phyloP scores from a whole-genome alignment of 2,329 filamentous ascomycete genomes.

The Fusarium miscanthi region DNA sequence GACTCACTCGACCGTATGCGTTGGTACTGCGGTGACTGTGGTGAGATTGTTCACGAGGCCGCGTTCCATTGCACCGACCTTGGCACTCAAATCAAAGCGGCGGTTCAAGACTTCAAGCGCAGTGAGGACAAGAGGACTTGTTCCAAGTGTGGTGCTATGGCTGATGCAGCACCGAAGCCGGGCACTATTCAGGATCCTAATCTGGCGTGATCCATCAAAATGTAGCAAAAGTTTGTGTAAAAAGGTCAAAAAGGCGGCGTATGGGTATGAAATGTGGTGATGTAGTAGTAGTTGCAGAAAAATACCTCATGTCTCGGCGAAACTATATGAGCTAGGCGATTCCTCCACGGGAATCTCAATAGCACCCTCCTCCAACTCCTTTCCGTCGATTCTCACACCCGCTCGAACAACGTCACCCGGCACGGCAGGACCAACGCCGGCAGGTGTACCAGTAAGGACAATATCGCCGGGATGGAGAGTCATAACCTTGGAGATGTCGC shows the following conservation, averaged over 20 bases:
- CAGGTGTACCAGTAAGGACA: conserved; percentile 95
- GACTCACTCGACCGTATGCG: conserved; percentile 80
- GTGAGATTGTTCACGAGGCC: conserved; percentile 82
- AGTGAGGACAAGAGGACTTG: conserved; percentile 78
- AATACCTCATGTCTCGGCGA: conserved; percentile 70
- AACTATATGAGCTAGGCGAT: conserved; percentile 80
- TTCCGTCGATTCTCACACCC: conserved; percentile 81
- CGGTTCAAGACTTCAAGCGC: conserved; percentile 82
- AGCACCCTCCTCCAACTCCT: conserved; percentile 84
- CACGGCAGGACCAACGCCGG: conserved; percentile 88
- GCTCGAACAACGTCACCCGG: conserved; percentile 89
- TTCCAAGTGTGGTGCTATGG: conserved; percentile 78
- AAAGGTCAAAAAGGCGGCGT: conserved; percentile 1
- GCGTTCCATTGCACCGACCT: conserved; percentile 89
- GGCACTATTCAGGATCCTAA: conserved; percentile 72
- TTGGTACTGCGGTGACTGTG: conserved; percentile 87
- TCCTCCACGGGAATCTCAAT: conserved; percentile 88
- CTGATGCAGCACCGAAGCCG: conserved; percentile 73
- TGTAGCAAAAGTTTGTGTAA: background rate
- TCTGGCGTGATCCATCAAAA: conserved; percentile 46
- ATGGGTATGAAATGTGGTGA: background rate
- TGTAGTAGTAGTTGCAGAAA: conserved; percentile 3
- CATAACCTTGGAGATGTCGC: conserved; percentile 95
- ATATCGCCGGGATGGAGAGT: conserved; percentile 92
- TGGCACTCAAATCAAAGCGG: conserved; percentile 93